A percentile compares a stretch with the other conserved stretches of the same genome.
Evolutionary conservation across 352 stramenopile genomes (phyloP).

Genomic region (Phytophthora ohioensis): DNA sequence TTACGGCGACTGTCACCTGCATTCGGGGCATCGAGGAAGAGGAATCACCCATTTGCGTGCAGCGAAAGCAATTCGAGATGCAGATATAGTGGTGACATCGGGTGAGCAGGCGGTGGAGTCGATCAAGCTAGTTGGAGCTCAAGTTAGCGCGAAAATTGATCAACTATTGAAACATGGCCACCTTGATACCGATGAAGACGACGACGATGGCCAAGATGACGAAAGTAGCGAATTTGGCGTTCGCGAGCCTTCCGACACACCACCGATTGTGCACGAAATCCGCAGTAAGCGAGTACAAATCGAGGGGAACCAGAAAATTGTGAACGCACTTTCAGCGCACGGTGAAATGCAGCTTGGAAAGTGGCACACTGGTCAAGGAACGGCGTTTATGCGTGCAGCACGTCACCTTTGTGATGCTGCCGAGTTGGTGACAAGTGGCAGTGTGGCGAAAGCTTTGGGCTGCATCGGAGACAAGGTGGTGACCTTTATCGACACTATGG

Average conservation of each 20-base stretch:
- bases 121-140: conserved; percentile 67
- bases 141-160: conserved; percentile 71
- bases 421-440: conserved; percentile 55
- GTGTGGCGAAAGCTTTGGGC: conserved; percentile 59
- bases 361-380: conserved; percentile 63
- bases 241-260: conserved; percentile 23
- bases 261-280: conserved; percentile 67
- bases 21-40: conserved; percentile 67
- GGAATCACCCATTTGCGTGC: conserved; percentile 83
- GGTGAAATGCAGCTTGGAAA: conserved; percentile 62
- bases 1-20: conserved; percentile 79
- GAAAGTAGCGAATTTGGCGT: conserved; percentile 41
- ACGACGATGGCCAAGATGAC: conserved; percentile 45
- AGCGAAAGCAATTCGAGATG: conserved; percentile 63
- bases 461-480: conserved; percentile 75
- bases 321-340: conserved; percentile 67
- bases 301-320: conserved; percentile 68
- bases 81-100: conserved; percentile 59
- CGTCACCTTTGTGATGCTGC: conserved; percentile 55
- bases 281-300: conserved; percentile 45
- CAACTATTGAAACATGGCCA: conserved; percentile 81
- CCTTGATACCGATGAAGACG: conserved; percentile 75
- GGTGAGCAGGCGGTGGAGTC: conserved; percentile 56
- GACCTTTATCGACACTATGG: conserved; percentile 55
- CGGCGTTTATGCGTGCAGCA: conserved; percentile 73